A percentile compares a stretch with the other conserved stretches of the same genome.
These are phyloP conservation scores for Salvia miltiorrhiza DNA, from an alignment of 257 asterid species.

Conservation along the genomic window DNA sequence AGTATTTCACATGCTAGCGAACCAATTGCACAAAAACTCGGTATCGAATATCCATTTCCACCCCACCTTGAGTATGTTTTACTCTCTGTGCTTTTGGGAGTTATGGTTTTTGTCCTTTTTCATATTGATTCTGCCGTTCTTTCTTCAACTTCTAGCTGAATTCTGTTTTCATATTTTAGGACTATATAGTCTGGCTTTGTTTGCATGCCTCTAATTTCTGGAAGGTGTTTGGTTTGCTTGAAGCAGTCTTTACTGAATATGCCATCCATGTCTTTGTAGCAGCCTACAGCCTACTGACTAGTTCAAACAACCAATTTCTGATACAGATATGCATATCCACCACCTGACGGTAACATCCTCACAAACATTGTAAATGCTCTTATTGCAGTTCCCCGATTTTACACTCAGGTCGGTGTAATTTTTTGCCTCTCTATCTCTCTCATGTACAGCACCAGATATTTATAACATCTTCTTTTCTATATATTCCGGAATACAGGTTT, in stretches of 20 bases:
- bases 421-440: neutral
- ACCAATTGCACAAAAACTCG: slow-evolving; percentile 82
- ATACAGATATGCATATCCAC: slow-evolving; percentile 84
- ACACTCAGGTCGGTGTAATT: slow-evolving; percentile 66
- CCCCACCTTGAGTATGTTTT: slow-evolving; percentile 82
- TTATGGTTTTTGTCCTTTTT: too few relatives aligned
- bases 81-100: neutral
- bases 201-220: neutral
- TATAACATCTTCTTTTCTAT: neutral
- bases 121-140: slow-evolving; percentile 1
- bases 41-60: slow-evolving; percentile 89
- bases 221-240: slow-evolving; percentile 12
- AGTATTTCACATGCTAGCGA: slow-evolving; percentile 31
- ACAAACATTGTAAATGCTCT: slow-evolving; percentile 94
- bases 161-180: neutral
- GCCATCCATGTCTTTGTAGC: neutral
- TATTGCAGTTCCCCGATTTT: slow-evolving; percentile 95
- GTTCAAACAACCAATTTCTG: slow-evolving; percentile 19
- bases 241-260: slow-evolving; percentile 5
- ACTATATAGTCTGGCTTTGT: neutral
- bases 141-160: neutral
- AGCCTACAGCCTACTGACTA: neutral
- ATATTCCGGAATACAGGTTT: slow-evolving; percentile 47
- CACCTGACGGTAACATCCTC: slow-evolving; percentile 91
- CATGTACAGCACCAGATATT: neutral